These are phyloP conservation scores for Termitomyces sp. DNA, from an alignment of 768 basidiomycete genomes.

Conservation along the genomic window DNA sequence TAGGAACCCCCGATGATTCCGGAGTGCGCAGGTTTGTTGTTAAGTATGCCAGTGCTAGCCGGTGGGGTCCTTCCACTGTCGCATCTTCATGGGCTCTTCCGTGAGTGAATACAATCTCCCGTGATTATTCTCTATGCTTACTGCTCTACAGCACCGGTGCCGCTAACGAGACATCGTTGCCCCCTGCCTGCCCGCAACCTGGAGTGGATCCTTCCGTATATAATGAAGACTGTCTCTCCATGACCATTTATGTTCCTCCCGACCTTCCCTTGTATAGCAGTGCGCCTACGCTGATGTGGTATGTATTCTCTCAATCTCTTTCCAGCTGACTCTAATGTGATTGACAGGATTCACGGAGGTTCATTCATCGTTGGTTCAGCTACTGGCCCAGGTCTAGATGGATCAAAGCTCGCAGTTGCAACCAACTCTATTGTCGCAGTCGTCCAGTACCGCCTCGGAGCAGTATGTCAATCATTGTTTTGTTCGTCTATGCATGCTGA, in stretches of 20 bases:
- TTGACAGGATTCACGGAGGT: conserved; percentile 77
- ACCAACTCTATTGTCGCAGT: conserved; percentile 77
- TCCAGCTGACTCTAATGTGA: background rate
- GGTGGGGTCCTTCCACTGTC: conserved; percentile 56
- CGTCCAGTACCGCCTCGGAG: conserved; percentile 81
- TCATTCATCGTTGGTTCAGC: conserved; percentile 72
- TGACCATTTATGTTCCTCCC: conserved; percentile 66
- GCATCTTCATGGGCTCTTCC: conserved; percentile 56
- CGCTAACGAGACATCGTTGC: conserved; percentile 48
- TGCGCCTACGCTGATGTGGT: conserved; percentile 60
- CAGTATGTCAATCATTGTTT: conserved; percentile 37
- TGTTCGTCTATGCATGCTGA: conserved; percentile 3
- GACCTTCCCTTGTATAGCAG: conserved; percentile 25
- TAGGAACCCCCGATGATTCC: conserved; percentile 41
- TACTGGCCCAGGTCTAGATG: conserved; percentile 69
- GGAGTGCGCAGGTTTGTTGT: conserved; percentile 57
- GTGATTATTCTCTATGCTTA: conserved; percentile 2
- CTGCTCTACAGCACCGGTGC: conserved; percentile 37
- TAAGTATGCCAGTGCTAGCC: conserved; percentile 57
- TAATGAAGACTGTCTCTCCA: conserved; percentile 79
- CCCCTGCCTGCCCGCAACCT: conserved; percentile 70
- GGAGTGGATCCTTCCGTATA: conserved; percentile 40
- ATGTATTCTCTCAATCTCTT: conserved; percentile 14
- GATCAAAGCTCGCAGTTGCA: conserved; percentile 63
- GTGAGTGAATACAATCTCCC: conserved; percentile 33